Evolutionary conservation across 352 stramenopile genomes (phyloP), one percentile per base, ranked within the genome.

Genomic region (Peronospora farinosa): DNA sequence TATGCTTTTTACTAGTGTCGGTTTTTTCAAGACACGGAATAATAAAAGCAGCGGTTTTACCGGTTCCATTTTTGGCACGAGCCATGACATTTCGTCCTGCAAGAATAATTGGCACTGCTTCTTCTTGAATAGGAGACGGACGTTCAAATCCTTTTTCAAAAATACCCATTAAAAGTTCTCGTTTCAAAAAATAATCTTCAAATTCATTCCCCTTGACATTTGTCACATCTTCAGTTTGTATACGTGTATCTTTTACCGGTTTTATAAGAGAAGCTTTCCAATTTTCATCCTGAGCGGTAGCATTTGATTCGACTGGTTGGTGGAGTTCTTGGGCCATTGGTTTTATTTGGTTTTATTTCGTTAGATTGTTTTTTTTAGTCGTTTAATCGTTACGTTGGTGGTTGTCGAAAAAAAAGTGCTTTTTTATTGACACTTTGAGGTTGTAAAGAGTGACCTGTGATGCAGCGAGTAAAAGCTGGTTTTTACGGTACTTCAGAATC

Each of bases 81-180:
- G 96, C 96, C 67, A 99, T 92, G 27, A 98, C 92, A 69, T 99
- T 98, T 23, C 95, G 79, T 36, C 97, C 97, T 7, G 97, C 92
- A 13, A 99, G 64, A 47, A 99, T 98, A 57, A 99, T 98, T 13
- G 97, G 97, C 52, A 99, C 98, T 11, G 96, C 96, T 65, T 99
- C 94, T 72, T 99, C 96, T 63, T 99, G 97, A 59, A 99, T 98
- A 11, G 97, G 96, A 27, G 92, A 98, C 28, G 97, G 97, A 31
- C 96, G 95, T 64, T 99, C 97, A 67, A 99, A 99, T 17, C 96
- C 97, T 65, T 98, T 99, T 63, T 99, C 96, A 57, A 98, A 99
- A 69, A 99, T 99, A 46, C 96, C 97, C 95, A 98, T 99, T 19
- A 99, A 73, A 44, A 99, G 78, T 58, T 99, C 96, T 44, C 95